Percentiles rank a stretch among this genome's conserved stretches.
Conservation (phyloP, 495 filamentous ascomycete genomes). For the Friedmanniomyces simplex region DNA sequence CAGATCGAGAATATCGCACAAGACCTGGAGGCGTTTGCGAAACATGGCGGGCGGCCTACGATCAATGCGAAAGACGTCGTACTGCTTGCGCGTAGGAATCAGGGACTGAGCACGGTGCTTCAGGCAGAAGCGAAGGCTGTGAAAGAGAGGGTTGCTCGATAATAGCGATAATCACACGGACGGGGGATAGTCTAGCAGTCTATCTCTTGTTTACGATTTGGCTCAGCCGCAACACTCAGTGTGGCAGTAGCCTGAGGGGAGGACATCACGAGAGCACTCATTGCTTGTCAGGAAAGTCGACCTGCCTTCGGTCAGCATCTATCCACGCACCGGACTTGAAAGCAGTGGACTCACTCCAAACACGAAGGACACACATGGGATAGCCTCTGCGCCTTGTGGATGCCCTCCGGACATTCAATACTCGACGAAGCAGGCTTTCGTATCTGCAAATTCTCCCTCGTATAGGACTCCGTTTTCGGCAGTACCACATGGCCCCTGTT, state of each 20-base stretch:
- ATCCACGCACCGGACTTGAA: neutral
- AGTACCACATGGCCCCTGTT: slow-evolving; percentile 63
- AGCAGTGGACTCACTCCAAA: slow-evolving; percentile 47
- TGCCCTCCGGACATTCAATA: slow-evolving; percentile 49
- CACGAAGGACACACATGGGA: slow-evolving; percentile 67
- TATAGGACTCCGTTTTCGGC: slow-evolving; percentile 64
- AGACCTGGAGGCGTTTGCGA: slow-evolving; percentile 51
- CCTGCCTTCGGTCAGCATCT: slow-evolving; percentile 11
- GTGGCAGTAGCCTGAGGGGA: too few relatives aligned
- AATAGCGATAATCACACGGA: neutral
- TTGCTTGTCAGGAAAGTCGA: slow-evolving; percentile 23
- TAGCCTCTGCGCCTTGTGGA: slow-evolving; percentile 50
- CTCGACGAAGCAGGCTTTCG: slow-evolving; percentile 58
- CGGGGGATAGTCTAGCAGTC: too few relatives aligned
- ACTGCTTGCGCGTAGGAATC: slow-evolving; percentile 74
- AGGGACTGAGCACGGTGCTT: slow-evolving; percentile 49
- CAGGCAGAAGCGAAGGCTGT: slow-evolving; percentile 23
- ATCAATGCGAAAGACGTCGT: slow-evolving; percentile 80
- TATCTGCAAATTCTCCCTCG: slow-evolving; percentile 61
- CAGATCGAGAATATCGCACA: slow-evolving; percentile 59
- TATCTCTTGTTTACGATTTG: too few relatives aligned
- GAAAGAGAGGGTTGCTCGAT: slow-evolving; percentile 16
- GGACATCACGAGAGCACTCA: neutral
- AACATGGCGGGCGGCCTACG: slow-evolving; percentile 53
- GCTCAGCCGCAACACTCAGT: too few relatives aligned